Evolutionary conservation across 345 rosid species (phyloP).

Genomic region (Corchorus capsularis): DNA sequence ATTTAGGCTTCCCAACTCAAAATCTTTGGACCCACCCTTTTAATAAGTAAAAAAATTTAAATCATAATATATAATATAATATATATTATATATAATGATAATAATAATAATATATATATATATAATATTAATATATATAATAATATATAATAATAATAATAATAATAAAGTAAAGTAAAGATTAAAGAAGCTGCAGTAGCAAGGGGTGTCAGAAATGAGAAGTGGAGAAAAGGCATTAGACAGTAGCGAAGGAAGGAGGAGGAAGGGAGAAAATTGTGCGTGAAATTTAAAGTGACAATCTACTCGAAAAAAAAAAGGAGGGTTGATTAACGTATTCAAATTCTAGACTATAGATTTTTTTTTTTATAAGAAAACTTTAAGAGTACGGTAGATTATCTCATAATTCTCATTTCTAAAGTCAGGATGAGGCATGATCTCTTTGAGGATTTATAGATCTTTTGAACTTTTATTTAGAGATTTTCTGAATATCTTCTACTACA

Average conservation of each 20-base stretch:
- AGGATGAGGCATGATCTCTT: no score
- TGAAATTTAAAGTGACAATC: background rate
- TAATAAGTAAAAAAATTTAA: no score
- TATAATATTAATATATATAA: no score
- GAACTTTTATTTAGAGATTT: no score
- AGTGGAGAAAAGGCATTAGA: background rate
- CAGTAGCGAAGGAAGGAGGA: no score
- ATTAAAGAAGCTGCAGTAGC: background rate
- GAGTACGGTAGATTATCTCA: no score
- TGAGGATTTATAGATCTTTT: no score
- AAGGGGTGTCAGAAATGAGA: constrained; percentile 16
- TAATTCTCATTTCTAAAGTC: no score
- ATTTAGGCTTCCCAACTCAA: background rate
- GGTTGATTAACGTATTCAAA: no score
- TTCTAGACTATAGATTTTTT: background rate
- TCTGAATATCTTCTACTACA: no score
- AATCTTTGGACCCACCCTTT: background rate
- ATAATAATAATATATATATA: background rate
- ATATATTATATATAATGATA: background rate
- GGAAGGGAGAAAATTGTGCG: background rate
- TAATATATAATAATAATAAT: constrained; percentile 4
- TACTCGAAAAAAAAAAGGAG: no score
- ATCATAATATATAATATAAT: no score
- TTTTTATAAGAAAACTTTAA: background rate
- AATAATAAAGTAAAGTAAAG: background rate